Percentiles rank a stretch among this genome's conserved stretches.
Conservation (phyloP, 805 yeast species). For the Schizosaccharomyces japonicus region DNA sequence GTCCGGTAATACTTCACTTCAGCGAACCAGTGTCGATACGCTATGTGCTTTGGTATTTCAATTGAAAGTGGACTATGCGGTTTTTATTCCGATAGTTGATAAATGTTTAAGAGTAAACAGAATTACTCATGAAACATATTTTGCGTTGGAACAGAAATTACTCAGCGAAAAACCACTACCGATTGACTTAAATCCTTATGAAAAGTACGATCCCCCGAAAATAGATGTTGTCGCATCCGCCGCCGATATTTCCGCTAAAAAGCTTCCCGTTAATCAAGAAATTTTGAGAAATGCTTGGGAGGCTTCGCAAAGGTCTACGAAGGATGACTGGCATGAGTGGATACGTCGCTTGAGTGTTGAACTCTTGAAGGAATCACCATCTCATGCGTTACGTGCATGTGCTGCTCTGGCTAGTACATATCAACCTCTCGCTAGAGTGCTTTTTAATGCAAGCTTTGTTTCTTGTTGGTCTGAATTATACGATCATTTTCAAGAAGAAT, state of each 20-base stretch:
- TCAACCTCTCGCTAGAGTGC: constrained; percentile 65
- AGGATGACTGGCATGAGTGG: constrained; percentile 98
- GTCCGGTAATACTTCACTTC: constrained; percentile 31
- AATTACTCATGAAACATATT: constrained; percentile 51
- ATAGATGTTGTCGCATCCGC: constrained; percentile 17
- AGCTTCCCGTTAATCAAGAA: constrained; percentile 44
- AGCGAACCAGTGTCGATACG: constrained; percentile 48
- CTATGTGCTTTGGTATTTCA: constrained; percentile 50
- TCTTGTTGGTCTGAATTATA: constrained; percentile 87
- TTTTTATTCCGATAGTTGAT: constrained; percentile 64
- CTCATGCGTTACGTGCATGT: constrained; percentile 83
- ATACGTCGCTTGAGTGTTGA: constrained; percentile 66
- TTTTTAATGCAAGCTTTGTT: constrained; percentile 84
- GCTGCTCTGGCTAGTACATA: constrained; percentile 70
- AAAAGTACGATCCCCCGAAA: constrained; percentile 22
- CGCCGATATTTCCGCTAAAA: constrained; percentile 44
- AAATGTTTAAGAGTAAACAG: constrained; percentile 32
- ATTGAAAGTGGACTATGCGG: constrained; percentile 60
- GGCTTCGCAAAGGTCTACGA: constrained; percentile 63
- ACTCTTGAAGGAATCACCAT: constrained; percentile 71
- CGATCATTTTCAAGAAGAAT: constrained; percentile 70
- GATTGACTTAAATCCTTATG: constrained; percentile 36
- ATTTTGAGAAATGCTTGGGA: constrained; percentile 72
- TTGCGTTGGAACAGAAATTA: constrained; percentile 54
- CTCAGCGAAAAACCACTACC: constrained; percentile 73